phyloP scores from a whole-genome alignment of 2,329 filamentous ascomycete species.

The Epichloe coenophiala region DNA sequence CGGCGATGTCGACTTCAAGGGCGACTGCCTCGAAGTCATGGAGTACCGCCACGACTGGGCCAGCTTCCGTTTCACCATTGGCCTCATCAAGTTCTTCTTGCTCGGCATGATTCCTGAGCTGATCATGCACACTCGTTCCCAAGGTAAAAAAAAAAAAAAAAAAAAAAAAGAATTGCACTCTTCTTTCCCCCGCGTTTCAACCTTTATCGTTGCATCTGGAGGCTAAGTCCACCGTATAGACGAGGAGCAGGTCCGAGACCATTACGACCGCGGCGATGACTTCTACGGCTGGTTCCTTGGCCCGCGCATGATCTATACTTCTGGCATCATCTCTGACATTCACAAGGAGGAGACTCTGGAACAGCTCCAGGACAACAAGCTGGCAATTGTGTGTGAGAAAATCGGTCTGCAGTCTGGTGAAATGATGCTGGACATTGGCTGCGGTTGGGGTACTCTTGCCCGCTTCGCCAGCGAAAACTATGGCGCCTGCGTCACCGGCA shows the following conservation, averaged over 20 bases:
- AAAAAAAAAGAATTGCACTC: too few relatives aligned
- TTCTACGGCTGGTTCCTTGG: conserved; percentile 98
- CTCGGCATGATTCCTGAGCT: conserved; percentile 80
- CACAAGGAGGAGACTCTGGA: conserved; percentile 82
- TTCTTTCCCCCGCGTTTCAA: too few relatives aligned
- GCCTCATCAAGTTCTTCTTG: conserved; percentile 79
- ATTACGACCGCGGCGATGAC: conserved; percentile 96
- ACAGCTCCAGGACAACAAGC: conserved; percentile 94
- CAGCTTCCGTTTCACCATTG: conserved; percentile 78
- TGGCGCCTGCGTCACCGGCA: conserved; percentile 70
- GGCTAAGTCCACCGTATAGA: conserved; percentile 25
- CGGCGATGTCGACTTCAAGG: conserved; percentile 89
- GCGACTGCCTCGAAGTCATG: conserved; percentile 74
- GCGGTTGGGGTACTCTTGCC: conserved; percentile 93
- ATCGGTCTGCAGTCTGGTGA: conserved; percentile 73
- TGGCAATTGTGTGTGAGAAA: conserved; percentile 92
- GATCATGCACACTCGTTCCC: conserved; percentile 81
- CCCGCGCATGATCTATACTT: conserved; percentile 97
- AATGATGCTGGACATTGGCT: conserved; percentile 83
- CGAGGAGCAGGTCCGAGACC: conserved; percentile 92
- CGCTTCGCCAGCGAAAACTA: conserved; percentile 90
- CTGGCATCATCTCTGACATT: conserved; percentile 81
- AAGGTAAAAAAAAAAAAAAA: conserved; percentile 32
- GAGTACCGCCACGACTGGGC: conserved; percentile 98
- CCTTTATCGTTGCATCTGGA: too few relatives aligned